Base-by-base conservation (phyloP, 2,329 filamentous ascomycete species). In the Ophioceras dolichostomum region DNA sequence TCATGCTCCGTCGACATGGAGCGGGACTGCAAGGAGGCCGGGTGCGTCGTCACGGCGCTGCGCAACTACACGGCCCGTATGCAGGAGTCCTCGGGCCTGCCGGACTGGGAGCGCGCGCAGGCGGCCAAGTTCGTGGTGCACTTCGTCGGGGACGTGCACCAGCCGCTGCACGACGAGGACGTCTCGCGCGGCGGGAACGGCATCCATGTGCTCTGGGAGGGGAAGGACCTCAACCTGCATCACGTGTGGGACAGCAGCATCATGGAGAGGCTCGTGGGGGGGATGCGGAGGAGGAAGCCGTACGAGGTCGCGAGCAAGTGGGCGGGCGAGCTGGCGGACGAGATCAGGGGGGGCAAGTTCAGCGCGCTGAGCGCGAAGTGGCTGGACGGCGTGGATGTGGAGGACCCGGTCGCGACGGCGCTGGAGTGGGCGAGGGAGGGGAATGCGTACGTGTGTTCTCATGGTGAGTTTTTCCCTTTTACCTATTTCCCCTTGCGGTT, bases 211-310 rank as follows among this genome's bases (percentile, higher is more conserved):
- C 61, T 58, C 13, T 86, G 77, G 58, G 62, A 75, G 19, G 67
- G 66, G 3, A 53, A 56, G 21, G 55, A 62, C 20, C 65, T 71
- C 39, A 86, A 86, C 50, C 64, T 86, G 30, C 82, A 86, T 50
- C 68, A 79, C 40, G 72, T 84, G 13, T 86, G 81, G 81, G 82
- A 86, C 51, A 74, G 70, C 37, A 72, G 69, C 45, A 84, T 85
- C 43, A 68, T 74, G 1, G 77, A 82, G 57, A 72, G 77, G 49
- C 58, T 73, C 48, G 61, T 79, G 2, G 77, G 77, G 3, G 72
- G 67, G n/a, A 52, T 61, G 31, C 26, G 35, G 22, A 58, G 68
- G 48, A 64, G 71, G 50, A 54, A 62, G 56, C 54, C 68, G 1
- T 73, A 68, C 41, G 53, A 55, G 5, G 59, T 67, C 32, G 76